Conservation (phyloP, 2,329 filamentous ascomycete genomes). For the Celoporthe dispersa region DNA sequence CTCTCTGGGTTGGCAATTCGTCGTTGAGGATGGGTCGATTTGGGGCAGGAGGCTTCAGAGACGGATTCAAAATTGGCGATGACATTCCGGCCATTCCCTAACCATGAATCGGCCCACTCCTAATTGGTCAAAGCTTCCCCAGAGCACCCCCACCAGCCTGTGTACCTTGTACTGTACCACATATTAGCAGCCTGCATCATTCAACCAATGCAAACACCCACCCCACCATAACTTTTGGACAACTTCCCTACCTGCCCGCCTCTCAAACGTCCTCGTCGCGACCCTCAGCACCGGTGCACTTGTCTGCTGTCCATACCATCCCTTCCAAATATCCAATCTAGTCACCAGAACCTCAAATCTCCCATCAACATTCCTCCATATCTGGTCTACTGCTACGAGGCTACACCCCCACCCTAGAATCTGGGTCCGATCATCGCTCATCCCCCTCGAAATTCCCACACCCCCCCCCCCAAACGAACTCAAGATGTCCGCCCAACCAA, state of each 20-base stretch:
- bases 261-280: neutral
- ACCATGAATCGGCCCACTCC: slow-evolving; percentile 21
- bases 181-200: neutral
- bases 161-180: neutral
- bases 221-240: slow-evolving; percentile 18
- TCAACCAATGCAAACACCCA: neutral
- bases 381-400: neutral
- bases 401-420: neutral
- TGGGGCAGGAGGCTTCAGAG: slow-evolving; percentile 19
- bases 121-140: slow-evolving; percentile 30
- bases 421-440: neutral
- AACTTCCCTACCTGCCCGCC: neutral
- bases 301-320: neutral
- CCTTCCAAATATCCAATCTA: neutral
- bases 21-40: slow-evolving; percentile 21
- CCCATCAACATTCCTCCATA: neutral
- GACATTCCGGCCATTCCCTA: slow-evolving; percentile 27
- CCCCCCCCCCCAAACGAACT: neutral
- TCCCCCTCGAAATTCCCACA: neutral
- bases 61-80: slow-evolving; percentile 29
- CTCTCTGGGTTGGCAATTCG: slow-evolving; percentile 24
- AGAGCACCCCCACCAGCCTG: slow-evolving; percentile 19
- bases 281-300: too few relatives aligned
- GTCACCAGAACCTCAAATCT: neutral
- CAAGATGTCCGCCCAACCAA: slow-evolving; percentile 53